A percentile compares a stretch with the other conserved stretches of the same genome.
phyloP scores from a whole-genome alignment of 1,284 basidiomycete genomes.

The Ceratobasidium sp. region DNA sequence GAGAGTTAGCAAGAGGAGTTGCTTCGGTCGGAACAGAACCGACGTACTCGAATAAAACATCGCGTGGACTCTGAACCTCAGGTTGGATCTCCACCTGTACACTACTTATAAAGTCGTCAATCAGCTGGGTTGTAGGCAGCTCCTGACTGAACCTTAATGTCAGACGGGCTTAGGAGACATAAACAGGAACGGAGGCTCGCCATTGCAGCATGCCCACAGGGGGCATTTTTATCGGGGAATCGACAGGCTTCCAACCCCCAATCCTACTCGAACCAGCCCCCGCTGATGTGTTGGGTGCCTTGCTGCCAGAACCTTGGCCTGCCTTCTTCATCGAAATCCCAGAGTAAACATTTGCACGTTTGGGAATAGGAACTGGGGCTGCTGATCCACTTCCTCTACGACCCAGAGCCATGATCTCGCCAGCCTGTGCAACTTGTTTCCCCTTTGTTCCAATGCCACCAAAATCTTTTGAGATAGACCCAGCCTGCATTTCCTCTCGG shows the following conservation, averaged over 20 bases:
- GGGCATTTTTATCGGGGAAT: constrained; percentile 9
- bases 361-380: neutral
- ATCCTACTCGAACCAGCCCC: neutral
- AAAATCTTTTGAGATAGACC: constrained; percentile 32
- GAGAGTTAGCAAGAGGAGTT: neutral
- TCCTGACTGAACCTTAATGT: constrained; percentile 1
- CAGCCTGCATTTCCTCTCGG: constrained; percentile 31
- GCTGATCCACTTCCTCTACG: neutral
- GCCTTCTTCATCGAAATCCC: constrained; percentile 37
- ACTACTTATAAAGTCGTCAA: constrained; percentile 8
- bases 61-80: constrained; percentile 9
- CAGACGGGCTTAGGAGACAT: no score
- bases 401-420: constrained; percentile 22
- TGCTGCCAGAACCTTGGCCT: neutral
- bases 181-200: neutral
- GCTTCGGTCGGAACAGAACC: neutral
- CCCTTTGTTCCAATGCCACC: constrained; percentile 41
- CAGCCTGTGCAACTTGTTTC: constrained; percentile 28
- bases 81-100: constrained; percentile 7
- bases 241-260: constrained; percentile 2
- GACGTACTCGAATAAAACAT: constrained; percentile 37
- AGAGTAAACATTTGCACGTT: neutral
- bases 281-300: neutral
- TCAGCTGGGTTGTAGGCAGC: neutral
- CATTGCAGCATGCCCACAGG: constrained; percentile 12